Base-by-base conservation (phyloP, 2,329 filamentous ascomycete species). In the Monilinia aucupariae region DNA sequence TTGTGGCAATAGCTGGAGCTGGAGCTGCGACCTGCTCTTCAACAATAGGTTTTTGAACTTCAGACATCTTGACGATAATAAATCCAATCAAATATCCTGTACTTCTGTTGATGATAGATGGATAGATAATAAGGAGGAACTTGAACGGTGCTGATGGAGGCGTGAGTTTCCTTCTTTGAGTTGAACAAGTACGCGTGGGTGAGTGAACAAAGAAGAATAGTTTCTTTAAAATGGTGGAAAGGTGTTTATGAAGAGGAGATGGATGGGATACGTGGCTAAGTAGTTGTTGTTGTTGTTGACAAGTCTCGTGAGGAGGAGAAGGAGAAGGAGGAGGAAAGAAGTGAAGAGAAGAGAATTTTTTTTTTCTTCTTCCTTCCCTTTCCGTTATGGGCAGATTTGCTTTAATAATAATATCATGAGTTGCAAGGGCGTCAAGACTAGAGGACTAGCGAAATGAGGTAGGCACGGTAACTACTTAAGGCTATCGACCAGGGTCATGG, bases 11-110 rank as follows among this genome's bases (percentile, higher is more conserved):
- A 10, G 15, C 64, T 47, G 69, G 67, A 47, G 68, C 64, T 45
- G 69, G 59, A 60, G 74, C 71, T 65, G 72, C 72, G 51, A 73
- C 71, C 63, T 72, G 69, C 66, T 73, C 79, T 76, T 87, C 86
- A 72, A 56, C 41, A 22, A 83, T 80, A 75, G 86, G 82, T 81
- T 91, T 91, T 78, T 86, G 82, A 77, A 80, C 81, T 74, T 91
- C 88, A 79, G 89, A 85, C 73, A 74, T 74, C n/a, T 54, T 74
- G 66, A 63, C 65, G 67, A 30, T 50, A 48, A 66, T 9, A 67
- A 66, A 66, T 64, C 65, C 63, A 65, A 68, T 66, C 64, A 61
- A 65, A 64, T 51, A 63, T 49, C 20, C 27, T 59, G 39, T 27
- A 58, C 51, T 22, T 47, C 17, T 9, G 37, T 59, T 20, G 30